These are phyloP conservation scores for Podospora pseudoanserina DNA, from an alignment of 495 filamentous ascomycete species.

Conservation along the genomic window DNA sequence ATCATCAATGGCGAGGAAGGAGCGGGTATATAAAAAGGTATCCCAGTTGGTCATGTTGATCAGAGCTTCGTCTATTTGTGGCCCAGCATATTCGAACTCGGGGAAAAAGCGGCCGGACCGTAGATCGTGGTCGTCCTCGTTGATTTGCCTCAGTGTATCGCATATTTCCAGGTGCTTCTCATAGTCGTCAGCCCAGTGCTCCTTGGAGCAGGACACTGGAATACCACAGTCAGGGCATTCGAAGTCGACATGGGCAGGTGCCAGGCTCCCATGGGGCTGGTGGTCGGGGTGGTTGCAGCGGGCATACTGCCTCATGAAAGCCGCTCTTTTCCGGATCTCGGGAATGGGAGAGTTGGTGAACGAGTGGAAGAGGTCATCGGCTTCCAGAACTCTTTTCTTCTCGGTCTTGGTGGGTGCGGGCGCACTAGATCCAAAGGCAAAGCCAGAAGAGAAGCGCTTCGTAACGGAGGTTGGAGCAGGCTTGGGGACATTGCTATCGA, in stretches of 20 bases:
- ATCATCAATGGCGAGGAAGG: conserved; percentile 83
- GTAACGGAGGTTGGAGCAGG: conserved; percentile 1
- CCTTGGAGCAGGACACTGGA: conserved; percentile 86
- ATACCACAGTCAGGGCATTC: conserved; percentile 97
- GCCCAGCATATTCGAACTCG: conserved; percentile 85
- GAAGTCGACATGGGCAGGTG: conserved; percentile 78
- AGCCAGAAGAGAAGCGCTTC: conserved; percentile 23
- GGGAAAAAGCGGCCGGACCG: conserved; percentile 85
- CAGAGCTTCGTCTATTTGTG: conserved; percentile 84
- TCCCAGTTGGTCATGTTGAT: conserved; percentile 99
- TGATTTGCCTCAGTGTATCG: conserved; percentile 84
- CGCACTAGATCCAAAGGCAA: conserved; percentile 14
- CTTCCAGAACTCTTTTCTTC: conserved; percentile 51
- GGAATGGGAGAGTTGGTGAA: conserved; percentile 83
- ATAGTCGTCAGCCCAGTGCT: conserved; percentile 93
- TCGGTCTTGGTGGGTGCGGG: not conserved
- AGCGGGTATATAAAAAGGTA: conserved; percentile 84
- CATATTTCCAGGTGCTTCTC: conserved; percentile 88
- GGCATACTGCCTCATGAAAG: conserved; percentile 84
- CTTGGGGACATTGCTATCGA: not conserved
- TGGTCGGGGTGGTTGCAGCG: conserved; percentile 89
- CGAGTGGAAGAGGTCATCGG: conserved; percentile 87
- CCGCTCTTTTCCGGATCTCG: conserved; percentile 77
- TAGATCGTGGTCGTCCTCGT: conserved; percentile 97
- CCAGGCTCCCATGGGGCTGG: conserved; percentile 52